Percentiles rank a stretch among this genome's conserved stretches.
Conservation (phyloP, 768 basidiomycete genomes). For the Termitomyces sp. region DNA sequence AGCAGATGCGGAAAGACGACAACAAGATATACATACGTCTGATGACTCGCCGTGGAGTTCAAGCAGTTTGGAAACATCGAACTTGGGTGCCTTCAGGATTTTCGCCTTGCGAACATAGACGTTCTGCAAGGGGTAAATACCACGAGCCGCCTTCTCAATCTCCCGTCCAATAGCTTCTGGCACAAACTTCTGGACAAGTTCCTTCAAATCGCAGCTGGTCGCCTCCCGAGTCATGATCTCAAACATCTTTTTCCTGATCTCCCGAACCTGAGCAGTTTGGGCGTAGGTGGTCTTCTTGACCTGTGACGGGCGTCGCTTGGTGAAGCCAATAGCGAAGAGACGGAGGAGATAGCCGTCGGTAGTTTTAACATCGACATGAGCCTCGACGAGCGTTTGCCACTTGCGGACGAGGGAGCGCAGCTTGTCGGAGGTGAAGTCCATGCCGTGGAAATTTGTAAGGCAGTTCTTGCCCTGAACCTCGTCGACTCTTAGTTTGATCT, state of each 20-base stretch:
- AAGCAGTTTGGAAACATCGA: conserved; percentile 91
- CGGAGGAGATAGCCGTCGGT: conserved; percentile 99
- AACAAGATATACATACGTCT: conserved; percentile 57
- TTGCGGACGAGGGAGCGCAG: conserved; percentile 99
- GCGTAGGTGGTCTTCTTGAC: conserved; percentile 99
- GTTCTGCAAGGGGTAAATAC: conserved; percentile 98
- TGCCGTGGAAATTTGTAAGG: conserved; percentile 99
- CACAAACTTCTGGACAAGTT: conserved; percentile 97
- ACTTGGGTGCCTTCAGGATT: conserved; percentile 97
- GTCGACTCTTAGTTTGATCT: conserved; percentile 97
- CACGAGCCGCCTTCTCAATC: conserved; percentile 96
- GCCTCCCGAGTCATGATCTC: conserved; percentile 98
- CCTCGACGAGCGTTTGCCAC: conserved; percentile 99
- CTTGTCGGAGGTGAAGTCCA: conserved; percentile 99
- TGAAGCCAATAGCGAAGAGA: conserved; percentile 98
- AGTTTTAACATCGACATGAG: conserved; percentile 97
- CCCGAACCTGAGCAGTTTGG: conserved; percentile 88
- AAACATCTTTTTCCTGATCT: conserved; percentile 99
- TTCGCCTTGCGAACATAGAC: conserved; percentile 99
- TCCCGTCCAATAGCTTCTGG: conserved; percentile 98
- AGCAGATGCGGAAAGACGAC: conserved; percentile 4
- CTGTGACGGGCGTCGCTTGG: conserved; percentile 92
- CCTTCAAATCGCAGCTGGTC: conserved; percentile 93
- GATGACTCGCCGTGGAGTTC: conserved; percentile 96
- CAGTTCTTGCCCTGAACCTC: conserved; percentile 98